Conservation (phyloP, 2,329 filamentous ascomycete genomes). For the Sporothrix inflata region DNA sequence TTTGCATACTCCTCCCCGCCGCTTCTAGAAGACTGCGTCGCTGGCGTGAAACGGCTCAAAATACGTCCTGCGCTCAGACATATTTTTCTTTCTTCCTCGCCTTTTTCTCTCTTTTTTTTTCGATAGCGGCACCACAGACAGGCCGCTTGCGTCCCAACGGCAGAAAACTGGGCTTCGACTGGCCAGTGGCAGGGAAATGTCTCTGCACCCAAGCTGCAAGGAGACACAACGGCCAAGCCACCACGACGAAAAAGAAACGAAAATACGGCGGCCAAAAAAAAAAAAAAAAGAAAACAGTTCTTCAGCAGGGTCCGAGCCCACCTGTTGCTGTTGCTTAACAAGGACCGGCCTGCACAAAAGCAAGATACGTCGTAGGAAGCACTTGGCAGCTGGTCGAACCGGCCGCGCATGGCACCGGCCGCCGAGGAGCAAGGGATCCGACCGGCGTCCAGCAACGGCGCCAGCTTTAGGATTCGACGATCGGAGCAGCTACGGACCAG, state of each 20-base stretch:
- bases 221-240: neutral
- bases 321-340: neutral
- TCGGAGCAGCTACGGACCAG: neutral
- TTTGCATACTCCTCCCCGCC: too few relatives aligned
- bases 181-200: neutral
- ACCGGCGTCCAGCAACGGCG: neutral
- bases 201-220: neutral
- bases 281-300: neutral
- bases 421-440: neutral
- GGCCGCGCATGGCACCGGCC: neutral
- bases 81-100: neutral
- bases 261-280: neutral
- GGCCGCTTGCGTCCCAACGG: neutral
- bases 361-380: neutral
- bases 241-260: neutral
- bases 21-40: neutral
- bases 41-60: neutral
- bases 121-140: constrained; percentile 18
- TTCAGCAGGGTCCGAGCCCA: neutral
- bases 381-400: neutral
- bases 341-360: neutral
- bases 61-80: constrained; percentile 19
- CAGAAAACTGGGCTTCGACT: neutral
- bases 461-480: too few relatives aligned
- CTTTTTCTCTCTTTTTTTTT: constrained; percentile 5